Base-by-base conservation (phyloP, 441 rosid species). In the Arabidopsis lyrata region DNA sequence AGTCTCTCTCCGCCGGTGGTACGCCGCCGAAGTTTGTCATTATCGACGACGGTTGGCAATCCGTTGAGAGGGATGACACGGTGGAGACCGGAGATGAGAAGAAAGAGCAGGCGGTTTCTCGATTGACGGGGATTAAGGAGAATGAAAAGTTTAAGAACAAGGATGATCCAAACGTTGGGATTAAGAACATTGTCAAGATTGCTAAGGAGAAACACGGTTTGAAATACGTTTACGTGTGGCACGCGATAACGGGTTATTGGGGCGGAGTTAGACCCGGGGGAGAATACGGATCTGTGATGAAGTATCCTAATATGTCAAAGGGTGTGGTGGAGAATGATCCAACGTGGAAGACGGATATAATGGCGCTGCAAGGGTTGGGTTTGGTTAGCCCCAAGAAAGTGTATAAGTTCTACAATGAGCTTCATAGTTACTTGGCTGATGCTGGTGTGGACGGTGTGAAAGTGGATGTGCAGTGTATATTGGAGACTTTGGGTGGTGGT, bases 41-140 rank as follows among this genome's bases (percentile, higher is more conserved):
- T 79, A 92, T 94, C 29, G 99, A 94, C 62, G 99, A 94, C 20
- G 97, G 99, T 10, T 94, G 99, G 99, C 97, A 94, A 53, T 89
- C 94, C 0, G 95, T 94, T 0, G 92, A 83, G 2, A 80, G 56
- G 0, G 91, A 89, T 15, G 90, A 88, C 31, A 70, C 83, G 12
- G 32, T 8, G 5, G 75, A 72, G 1, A 65, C 58, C 3, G 48
- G 53, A 3, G 85, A 45, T 0, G 57, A 64, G 9, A 48, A 72
- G 27, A 5, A 24, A 1, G 60, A 81, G 31, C 81, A 66, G 20
- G 77, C 74, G 62, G 45, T 90, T 85, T 80, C 68, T 10, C 81
- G 97, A 56, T 61, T 95, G 76, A 90, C 88, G 0, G 95, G 88
- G 31, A 88, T 95, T 36, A 90, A 87, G 27, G 97, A 95, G 53